Evolutionary conservation across 1,139 yeast species (phyloP).

Genomic region (Arxiozyma slooffiae): DNA sequence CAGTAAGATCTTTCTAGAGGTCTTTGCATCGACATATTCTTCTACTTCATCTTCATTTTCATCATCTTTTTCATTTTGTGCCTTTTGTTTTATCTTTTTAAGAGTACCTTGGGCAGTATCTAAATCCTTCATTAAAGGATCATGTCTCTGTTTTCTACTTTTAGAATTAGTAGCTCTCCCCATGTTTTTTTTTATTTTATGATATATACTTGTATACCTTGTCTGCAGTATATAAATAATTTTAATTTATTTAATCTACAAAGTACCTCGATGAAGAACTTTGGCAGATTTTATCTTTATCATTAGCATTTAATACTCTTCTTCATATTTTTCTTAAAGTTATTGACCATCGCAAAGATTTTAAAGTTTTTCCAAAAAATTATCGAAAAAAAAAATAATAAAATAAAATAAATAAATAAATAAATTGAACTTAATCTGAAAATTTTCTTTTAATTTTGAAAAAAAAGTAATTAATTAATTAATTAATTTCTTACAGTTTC

Average conservation of each 20-base stretch:
- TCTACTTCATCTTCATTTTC: constrained; percentile 35
- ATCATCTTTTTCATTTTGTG: constrained; percentile 24
- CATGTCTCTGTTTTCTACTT: constrained; percentile 51
- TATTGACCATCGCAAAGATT: constrained; percentile 10
- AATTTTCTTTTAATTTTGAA: no score
- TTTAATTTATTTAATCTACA: background rate
- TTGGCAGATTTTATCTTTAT: background rate
- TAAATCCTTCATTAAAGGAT: constrained; percentile 70
- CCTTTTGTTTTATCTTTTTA: constrained; percentile 34
- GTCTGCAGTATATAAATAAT: background rate
- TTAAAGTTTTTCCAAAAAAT: constrained; percentile 3
- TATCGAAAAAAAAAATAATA: constrained; percentile 2
- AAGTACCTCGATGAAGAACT: background rate
- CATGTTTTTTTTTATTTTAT: constrained; percentile 34
- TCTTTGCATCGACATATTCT: constrained; percentile 64
- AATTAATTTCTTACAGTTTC: no score
- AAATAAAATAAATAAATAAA: no score
- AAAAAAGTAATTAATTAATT: no score
- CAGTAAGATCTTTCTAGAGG: constrained; percentile 77
- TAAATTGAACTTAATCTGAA: no score
- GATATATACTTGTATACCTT: background rate
- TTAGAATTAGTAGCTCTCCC: constrained; percentile 51
- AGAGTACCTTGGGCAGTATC: constrained; percentile 64
- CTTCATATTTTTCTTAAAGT: background rate
- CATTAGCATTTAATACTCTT: background rate